Percentiles rank a stretch among this genome's conserved stretches.
phyloP scores from a whole-genome alignment of 345 rosid genomes.

The Populus alba region DNA sequence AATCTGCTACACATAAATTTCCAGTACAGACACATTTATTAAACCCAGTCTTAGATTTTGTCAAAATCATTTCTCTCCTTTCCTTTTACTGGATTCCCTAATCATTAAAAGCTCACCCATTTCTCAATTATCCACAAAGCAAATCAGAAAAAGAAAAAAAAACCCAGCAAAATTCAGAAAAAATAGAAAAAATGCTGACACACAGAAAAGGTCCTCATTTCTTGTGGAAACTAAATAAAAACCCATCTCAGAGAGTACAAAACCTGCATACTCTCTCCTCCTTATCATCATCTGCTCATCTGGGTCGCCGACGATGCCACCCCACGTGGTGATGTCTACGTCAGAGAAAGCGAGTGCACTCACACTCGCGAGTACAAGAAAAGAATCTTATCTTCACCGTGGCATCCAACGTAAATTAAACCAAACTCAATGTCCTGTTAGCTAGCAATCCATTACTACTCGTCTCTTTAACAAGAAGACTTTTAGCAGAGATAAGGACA shows the following conservation, averaged over 20 bases:
- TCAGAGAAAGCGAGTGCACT: slow-evolving; percentile 5
- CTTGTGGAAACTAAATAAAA: background rate
- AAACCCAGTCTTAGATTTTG: background rate
- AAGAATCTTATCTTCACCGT: slow-evolving; percentile 8
- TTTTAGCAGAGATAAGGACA: slow-evolving; percentile 28
- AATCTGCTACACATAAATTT: background rate
- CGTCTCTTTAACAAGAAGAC: slow-evolving; percentile 4
- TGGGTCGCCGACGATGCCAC: background rate
- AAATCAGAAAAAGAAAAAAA: background rate
- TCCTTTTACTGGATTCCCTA: background rate
- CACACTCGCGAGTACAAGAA: background rate
- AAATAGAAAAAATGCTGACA: background rate
- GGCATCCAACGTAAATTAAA: slow-evolving; percentile 4
- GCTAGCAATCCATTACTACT: slow-evolving; percentile 11
- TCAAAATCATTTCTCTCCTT: background rate
- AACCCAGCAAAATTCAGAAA: background rate
- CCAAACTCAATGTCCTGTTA: background rate
- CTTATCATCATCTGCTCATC: background rate
- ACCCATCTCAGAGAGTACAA: background rate
- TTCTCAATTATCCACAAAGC: background rate
- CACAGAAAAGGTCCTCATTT: background rate
- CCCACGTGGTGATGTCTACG: slow-evolving; percentile 18
- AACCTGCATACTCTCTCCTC: background rate
- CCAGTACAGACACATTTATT: background rate
- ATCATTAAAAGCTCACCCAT: background rate